These are phyloP conservation scores for Amanita polypyramis DNA, from an alignment of 768 basidiomycete genomes.

Conservation along the genomic window DNA sequence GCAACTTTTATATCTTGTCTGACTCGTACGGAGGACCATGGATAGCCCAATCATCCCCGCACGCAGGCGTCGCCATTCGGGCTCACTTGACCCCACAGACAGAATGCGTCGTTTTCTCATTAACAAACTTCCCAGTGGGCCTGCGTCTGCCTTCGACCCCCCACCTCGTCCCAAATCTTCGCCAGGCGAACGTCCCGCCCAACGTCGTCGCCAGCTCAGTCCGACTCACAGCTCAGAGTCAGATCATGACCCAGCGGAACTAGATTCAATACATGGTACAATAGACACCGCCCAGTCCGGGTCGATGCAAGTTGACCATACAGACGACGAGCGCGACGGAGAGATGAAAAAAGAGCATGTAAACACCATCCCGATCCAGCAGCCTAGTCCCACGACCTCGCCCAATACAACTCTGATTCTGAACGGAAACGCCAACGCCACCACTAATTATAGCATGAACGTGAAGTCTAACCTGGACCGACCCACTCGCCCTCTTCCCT, in stretches of 20 bases:
- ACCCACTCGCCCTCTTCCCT: slow-evolving; percentile 55
- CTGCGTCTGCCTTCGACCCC: slow-evolving; percentile 22
- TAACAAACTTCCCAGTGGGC: not conserved
- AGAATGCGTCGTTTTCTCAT: slow-evolving; percentile 13
- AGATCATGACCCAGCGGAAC: slow-evolving; percentile 15
- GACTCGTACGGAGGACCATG: not conserved
- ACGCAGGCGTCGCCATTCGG: slow-evolving; percentile 58
- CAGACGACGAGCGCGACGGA: slow-evolving; percentile 11
- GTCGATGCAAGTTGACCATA: slow-evolving; percentile 21
- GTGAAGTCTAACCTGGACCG: slow-evolving; percentile 15
- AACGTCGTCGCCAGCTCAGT: slow-evolving; percentile 34
- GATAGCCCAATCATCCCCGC: slow-evolving; percentile 19
- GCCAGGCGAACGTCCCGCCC: slow-evolving; percentile 49
- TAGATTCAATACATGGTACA: not conserved
- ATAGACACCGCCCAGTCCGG: slow-evolving; percentile 6
- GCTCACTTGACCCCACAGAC: slow-evolving; percentile 32
- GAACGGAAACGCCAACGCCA: not conserved
- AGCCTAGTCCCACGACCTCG: not conserved
- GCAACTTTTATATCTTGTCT: not conserved
- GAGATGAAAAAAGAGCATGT: slow-evolving; percentile 15
- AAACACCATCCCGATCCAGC: not conserved
- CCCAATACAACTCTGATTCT: slow-evolving; percentile 1
- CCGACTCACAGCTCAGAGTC: slow-evolving; percentile 27
- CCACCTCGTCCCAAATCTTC: slow-evolving; percentile 70
- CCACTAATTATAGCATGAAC: not conserved